Conservation (phyloP, 2,329 filamentous ascomycete species). For the Trichoderma lentiforme region DNA sequence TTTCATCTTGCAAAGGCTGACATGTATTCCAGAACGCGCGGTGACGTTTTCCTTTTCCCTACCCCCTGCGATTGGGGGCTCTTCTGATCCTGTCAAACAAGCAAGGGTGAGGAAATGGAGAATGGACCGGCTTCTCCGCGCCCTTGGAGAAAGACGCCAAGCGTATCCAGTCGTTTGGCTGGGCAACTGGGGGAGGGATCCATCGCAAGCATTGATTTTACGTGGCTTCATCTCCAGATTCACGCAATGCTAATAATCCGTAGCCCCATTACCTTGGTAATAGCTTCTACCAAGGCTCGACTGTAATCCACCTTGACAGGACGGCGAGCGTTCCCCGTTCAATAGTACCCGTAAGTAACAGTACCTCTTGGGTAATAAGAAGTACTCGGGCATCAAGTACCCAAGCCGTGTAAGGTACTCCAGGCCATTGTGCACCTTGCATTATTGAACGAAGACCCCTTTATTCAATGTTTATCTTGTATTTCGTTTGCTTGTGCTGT, state of each 20-base stretch:
- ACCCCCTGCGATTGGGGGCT: too few species aligned
- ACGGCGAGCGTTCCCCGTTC: not conserved
- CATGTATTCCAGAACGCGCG: not conserved
- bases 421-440: not conserved
- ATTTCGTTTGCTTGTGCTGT: conserved; percentile 17
- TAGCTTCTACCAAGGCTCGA: not conserved
- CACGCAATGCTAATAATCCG: not conserved
- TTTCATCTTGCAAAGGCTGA: not conserved
- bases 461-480: not conserved
- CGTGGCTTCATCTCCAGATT: not conserved
- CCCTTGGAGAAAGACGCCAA: not conserved
- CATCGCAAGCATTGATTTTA: not conserved
- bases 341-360: not conserved
- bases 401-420: too few species aligned
- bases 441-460: not conserved
- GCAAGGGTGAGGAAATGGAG: not conserved
- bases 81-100: too few species aligned
- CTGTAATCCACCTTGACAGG: not conserved
- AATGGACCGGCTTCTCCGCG: not conserved
- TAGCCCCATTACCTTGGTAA: not conserved
- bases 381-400: not conserved
- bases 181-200: not conserved
- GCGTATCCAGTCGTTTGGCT: not conserved
- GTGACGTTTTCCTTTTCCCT: not conserved
- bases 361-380: not conserved